Base-by-base conservation (phyloP, 2,329 filamentous ascomycete species). In the Pestalotiopsis sp. region DNA sequence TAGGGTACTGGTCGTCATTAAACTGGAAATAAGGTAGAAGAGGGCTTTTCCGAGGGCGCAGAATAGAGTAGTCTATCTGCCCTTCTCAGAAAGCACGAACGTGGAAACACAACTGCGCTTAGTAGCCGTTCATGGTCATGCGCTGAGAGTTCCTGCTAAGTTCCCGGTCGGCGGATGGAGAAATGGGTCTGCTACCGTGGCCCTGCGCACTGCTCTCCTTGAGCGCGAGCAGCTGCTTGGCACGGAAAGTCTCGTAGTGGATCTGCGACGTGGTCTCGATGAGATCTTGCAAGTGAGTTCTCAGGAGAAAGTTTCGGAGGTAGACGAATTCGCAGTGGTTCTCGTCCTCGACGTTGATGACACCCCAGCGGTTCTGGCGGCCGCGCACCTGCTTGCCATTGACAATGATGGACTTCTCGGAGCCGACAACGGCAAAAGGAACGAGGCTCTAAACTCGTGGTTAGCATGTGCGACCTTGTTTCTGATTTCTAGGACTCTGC, bases 321-420 rank as follows among this genome's bases (percentile, higher is more conserved):
- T 97, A 98, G 79, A 98, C 92, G 79, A 99, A 99, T 89, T 99
- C 96, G 90, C 96, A 99, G 88, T 99, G 96, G 84, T 92, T 97
- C 88, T 99, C 96, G 76, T 99, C 95, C 86, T 99, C 96, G 76
- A 99, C 95, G 80, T 99, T 99, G 87, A 99, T 98, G 73, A 98
- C 93, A 76, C 96, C 96, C 96, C 96, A 99, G 83, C 96, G 91
- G 89, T 98, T 99, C 85, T 99, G 96, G 78, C 96, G 95, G 74
- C 95, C 96, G 74, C 95, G 94, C 73, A 99, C 96, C 85, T 97
- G 94, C 88, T 97, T 95, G 83, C 96, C 96, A 78, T 95, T 94
- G 82, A 99, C 93, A 72, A 98, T 95, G 81, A 99, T 98, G 75
- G 92, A 95, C 88, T 97, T 97, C 86, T 99, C 96, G 66, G 95